Conservation (phyloP, 805 yeast genomes). For the Isabelozyma heimii region DNA sequence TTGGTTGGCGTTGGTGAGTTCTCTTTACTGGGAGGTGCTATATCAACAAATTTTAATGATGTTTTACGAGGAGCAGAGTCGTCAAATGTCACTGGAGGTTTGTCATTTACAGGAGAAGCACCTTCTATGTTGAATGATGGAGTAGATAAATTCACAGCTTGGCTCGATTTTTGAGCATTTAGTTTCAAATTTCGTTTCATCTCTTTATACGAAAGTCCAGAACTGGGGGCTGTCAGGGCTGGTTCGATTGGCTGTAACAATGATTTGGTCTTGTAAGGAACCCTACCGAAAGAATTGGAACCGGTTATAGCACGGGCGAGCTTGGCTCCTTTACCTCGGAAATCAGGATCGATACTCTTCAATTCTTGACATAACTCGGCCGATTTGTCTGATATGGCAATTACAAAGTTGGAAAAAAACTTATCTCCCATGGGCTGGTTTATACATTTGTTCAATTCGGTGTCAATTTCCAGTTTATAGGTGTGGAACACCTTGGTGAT, state of each 20-base stretch:
- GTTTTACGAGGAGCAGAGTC: constrained; percentile 20
- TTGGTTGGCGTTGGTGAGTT: constrained; percentile 7
- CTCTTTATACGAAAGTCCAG: constrained; percentile 30
- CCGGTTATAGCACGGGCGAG: constrained; percentile 43
- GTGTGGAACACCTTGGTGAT: constrained; percentile 30
- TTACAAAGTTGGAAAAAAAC: constrained; percentile 26
- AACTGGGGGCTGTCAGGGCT: constrained; percentile 4
- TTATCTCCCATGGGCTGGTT: constrained; percentile 17
- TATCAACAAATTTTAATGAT: constrained; percentile 29
- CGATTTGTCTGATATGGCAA: constrained; percentile 33
- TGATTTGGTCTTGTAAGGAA: constrained; percentile 43
- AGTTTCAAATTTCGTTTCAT: constrained; percentile 24
- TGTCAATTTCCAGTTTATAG: constrained; percentile 21
- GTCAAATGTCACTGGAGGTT: not conserved
- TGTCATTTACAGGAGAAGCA: constrained; percentile 5
- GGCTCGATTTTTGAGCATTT: constrained; percentile 11
- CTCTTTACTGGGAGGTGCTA: constrained; percentile 14
- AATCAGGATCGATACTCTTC: constrained; percentile 35
- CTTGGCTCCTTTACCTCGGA: constrained; percentile 39
- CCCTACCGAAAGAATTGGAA: constrained; percentile 35
- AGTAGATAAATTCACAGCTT: constrained; percentile 2
- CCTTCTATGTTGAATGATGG: not conserved
- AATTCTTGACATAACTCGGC: constrained; percentile 33
- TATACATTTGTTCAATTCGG: constrained; percentile 10
- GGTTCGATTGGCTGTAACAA: constrained; percentile 30